Evolutionary conservation across 768 basidiomycete genomes (phyloP), one percentile per base, ranked within the genome.

Genomic region (Tulasnella sp.): DNA sequence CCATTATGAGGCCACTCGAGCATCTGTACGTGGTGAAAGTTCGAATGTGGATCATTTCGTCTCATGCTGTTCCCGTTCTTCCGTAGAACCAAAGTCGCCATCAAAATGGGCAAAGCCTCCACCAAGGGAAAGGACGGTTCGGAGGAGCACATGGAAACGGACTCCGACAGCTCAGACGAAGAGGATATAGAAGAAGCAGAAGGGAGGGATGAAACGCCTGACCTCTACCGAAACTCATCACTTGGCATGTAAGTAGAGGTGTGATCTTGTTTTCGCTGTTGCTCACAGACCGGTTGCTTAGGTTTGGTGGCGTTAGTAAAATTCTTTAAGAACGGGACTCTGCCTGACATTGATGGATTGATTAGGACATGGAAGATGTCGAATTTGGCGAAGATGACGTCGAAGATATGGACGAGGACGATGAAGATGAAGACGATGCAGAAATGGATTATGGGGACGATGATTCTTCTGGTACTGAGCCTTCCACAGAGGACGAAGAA

Each of bases 191-290:
- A 81, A 48, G 82, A 81, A 11, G 81, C 79, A 75, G 77, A 80
- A 70, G 83, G 85, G 70, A 88, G 92, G 11, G 93, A 93, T 83
- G 93, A 93, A 83, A 94, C 95, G 0, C 94, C 95, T 5, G 95
- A 99, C 84, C 85, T 99, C 26, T 99, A 99, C 85, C 92, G 96
- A 69, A 96, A 95, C 83, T 99, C 98, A 0, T 94, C 98, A 13
- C 88, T 99, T 48, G 98, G 96, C 80, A 96, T 99, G 96, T 91
- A 82, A 81, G 90, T 86, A 16, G 70, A 35, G n/a, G 5, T n/a
- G 51, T 29, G 26, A 78, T 71, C 51, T 72, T 40, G 3, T 16
- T 6, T 37, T 40, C 5, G 26, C 39, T 55, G 39, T 29, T 42
- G 35, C 26, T 48, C 32, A 20, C 35, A 29, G 13, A 37, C 42